phyloP scores from a whole-genome alignment of 768 basidiomycete species.

The Hemileccinum impolitum region DNA sequence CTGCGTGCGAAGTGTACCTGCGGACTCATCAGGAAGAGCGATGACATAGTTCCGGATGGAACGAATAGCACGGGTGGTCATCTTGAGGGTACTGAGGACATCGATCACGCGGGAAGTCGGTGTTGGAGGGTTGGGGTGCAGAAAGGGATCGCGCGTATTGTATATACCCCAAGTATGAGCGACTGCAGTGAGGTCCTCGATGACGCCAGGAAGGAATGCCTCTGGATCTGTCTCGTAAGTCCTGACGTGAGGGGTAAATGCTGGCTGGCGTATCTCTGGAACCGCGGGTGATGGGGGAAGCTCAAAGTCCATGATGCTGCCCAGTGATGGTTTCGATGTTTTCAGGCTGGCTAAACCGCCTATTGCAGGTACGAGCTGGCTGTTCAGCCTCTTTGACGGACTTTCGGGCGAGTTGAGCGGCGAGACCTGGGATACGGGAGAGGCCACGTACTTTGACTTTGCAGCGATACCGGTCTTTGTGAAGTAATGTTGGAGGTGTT shows the following conservation, averaged over 20 bases:
- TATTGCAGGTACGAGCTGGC: slow-evolving; percentile 73
- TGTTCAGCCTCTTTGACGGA: slow-evolving; percentile 47
- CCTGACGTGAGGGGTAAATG: slow-evolving; percentile 56
- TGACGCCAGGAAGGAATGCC: slow-evolving; percentile 69
- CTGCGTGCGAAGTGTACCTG: slow-evolving; percentile 50
- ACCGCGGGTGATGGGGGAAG: slow-evolving; percentile 69
- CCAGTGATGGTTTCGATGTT: slow-evolving; percentile 36
- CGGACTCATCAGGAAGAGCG: slow-evolving; percentile 73
- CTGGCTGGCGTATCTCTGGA: slow-evolving; percentile 43
- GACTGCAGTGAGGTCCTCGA: slow-evolving; percentile 68
- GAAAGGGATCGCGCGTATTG: slow-evolving; percentile 4
- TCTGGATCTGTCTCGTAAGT: slow-evolving; percentile 74
- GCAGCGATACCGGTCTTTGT: slow-evolving; percentile 80
- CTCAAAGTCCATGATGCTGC: slow-evolving; percentile 47
- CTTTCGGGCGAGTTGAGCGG: slow-evolving; percentile 25
- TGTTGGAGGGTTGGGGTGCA: slow-evolving; percentile 14
- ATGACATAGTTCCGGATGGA: slow-evolving; percentile 82
- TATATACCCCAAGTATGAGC: slow-evolving; percentile 61
- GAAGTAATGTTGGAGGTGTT: slow-evolving; percentile 94
- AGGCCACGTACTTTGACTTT: slow-evolving; percentile 60
- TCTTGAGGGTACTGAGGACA: slow-evolving; percentile 69
- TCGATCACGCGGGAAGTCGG: slow-evolving; percentile 39
- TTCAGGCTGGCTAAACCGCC: slow-evolving; percentile 53
- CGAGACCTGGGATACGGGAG: not conserved
- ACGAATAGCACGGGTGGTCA: slow-evolving; percentile 77